Percentiles rank a stretch among this genome's conserved stretches.
Conservation (phyloP, 768 basidiomycete genomes). For the Phaffia australis region DNA sequence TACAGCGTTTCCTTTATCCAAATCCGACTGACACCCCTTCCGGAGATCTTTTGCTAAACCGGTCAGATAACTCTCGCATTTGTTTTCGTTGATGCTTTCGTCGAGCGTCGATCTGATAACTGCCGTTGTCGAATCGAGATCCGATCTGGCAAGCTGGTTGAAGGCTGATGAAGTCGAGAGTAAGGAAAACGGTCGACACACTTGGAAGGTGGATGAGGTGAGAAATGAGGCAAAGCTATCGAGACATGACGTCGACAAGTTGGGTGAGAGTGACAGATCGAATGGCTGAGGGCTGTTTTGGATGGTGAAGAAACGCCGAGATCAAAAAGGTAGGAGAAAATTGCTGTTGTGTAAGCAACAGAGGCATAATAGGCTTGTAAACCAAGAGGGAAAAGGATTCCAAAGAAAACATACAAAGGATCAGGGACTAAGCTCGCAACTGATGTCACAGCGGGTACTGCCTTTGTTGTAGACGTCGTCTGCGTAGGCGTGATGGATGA, state of each 20-base stretch:
- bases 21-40: conserved; percentile 11
- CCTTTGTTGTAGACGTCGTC: background rate
- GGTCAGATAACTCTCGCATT: conserved; percentile 9
- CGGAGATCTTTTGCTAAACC: background rate
- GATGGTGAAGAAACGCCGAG: background rate
- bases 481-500: background rate
- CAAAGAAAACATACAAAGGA: conserved; percentile 10
- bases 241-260: conserved; percentile 61
- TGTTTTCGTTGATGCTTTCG: background rate
- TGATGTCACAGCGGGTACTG: conserved; percentile 3
- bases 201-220: conserved; percentile 48
- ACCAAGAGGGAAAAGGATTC: background rate
- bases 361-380: background rate
- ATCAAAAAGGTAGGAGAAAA: background rate
- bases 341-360: background rate
- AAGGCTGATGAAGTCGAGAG: conserved; percentile 39
- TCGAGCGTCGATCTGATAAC: conserved; percentile 6
- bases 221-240: conserved; percentile 71
- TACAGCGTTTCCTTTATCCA: conserved; percentile 13
- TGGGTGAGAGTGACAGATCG: conserved; percentile 52
- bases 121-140: conserved; percentile 1
- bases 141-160: background rate
- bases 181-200: conserved; percentile 66
- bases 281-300: conserved; percentile 50
- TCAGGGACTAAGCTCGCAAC: background rate